Conservation (phyloP, 139 green algal species). For the Ettlia oleoabundans region DNA sequence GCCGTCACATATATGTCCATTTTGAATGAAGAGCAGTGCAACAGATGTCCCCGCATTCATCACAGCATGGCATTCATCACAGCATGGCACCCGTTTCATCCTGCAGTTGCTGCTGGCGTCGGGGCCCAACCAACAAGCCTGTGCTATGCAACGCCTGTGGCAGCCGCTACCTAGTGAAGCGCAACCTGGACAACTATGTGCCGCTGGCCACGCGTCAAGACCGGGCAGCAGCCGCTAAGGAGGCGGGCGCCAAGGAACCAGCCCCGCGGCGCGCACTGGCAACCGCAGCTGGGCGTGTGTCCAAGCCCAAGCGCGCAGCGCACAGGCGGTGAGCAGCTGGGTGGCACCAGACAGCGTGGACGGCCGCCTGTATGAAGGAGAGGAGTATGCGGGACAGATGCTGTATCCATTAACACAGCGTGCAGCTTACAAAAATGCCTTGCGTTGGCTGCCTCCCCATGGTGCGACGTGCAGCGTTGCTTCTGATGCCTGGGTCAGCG, state of each 20-base stretch:
- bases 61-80: background rate
- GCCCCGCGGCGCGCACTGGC: background rate
- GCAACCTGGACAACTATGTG: constrained; percentile 46
- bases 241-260: background rate
- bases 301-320: constrained; percentile 19
- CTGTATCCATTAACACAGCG: no score
- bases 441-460: background rate
- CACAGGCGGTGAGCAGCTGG: constrained; percentile 14
- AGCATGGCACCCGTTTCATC: background rate
- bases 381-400: no score
- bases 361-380: no score
- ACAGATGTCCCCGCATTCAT: background rate
- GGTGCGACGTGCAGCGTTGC: constrained; percentile 1
- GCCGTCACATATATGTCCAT: no score
- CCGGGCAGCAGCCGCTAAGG: constrained; percentile 1
- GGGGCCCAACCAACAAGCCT: constrained; percentile 63
- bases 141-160: constrained; percentile 80
- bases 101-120: constrained; percentile 56
- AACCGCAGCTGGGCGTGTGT: background rate
- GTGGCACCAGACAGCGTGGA: no score
- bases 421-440: background rate
- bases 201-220: constrained; percentile 34
- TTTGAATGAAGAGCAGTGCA: no score
- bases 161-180: constrained; percentile 60
- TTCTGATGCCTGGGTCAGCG: constrained; percentile 7